These are phyloP conservation scores for Deuterostichococcus epilithicus DNA, from an alignment of 139 green algal species.

Conservation along the genomic window DNA sequence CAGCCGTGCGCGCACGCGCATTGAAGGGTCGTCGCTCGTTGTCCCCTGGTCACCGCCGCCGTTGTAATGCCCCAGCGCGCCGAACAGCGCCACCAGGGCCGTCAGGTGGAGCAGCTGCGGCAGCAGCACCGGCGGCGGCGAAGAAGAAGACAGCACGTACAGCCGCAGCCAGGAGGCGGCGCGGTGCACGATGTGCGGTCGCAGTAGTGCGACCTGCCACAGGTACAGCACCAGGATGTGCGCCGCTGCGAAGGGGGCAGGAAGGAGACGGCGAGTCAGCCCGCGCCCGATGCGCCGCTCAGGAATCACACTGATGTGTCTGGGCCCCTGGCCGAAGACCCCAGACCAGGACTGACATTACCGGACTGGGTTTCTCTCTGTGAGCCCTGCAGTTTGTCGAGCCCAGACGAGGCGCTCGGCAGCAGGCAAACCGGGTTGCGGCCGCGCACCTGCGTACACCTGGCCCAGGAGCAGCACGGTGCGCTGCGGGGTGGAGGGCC, in stretches of 20 bases:
- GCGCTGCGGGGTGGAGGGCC: not conserved
- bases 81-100: conserved; percentile 22
- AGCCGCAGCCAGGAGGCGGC: conserved; percentile 21
- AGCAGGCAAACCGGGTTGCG: too few species aligned
- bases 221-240: conserved; percentile 27
- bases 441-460: not conserved
- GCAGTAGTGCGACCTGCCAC: conserved; percentile 23
- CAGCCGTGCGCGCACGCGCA: not conserved
- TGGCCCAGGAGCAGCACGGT: not conserved
- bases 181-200: not conserved
- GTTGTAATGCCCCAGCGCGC: conserved; percentile 8
- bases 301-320: too few species aligned
- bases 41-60: not conserved
- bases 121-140: not conserved
- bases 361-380: too few species aligned
- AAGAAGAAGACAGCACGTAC: not conserved
- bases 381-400: too few species aligned
- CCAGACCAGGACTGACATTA: too few species aligned
- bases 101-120: conserved; percentile 21
- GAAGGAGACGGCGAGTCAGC: conserved; percentile 3
- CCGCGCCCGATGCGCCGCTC: too few species aligned
- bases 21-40: not conserved
- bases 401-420: not conserved
- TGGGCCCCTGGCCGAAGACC: too few species aligned
- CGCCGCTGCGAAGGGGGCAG: conserved; percentile 1